These are phyloP conservation scores for Orbilia ellipsospora DNA, from an alignment of 2,329 filamentous ascomycete genomes.

Conservation along the genomic window DNA sequence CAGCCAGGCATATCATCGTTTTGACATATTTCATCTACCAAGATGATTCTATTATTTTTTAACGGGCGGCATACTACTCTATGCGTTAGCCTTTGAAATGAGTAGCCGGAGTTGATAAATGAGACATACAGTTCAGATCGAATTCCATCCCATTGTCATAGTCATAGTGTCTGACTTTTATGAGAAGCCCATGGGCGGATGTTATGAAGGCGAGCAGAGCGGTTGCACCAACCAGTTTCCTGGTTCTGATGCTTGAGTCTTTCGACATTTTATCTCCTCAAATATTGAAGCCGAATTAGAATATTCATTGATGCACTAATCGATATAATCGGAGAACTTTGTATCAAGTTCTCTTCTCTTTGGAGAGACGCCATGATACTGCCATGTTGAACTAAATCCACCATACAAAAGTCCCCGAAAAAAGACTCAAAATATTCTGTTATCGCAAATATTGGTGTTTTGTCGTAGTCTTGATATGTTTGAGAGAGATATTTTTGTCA, in stretches of 20 bases:
- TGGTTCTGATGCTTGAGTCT: too few species aligned
- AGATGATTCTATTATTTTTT: constrained; percentile 18
- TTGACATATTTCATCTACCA: constrained; percentile 34
- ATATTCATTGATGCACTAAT: too few species aligned
- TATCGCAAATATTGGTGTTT: too few species aligned
- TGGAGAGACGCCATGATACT: too few species aligned
- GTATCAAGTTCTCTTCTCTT: too few species aligned
- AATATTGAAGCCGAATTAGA: too few species aligned
- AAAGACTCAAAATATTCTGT: background rate
- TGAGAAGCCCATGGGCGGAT: constrained; percentile 12
- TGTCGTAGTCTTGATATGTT: too few species aligned
- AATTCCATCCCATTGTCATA: background rate
- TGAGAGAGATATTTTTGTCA: too few species aligned
- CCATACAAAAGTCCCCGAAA: background rate
- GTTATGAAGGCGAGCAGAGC: background rate
- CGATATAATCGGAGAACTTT: too few species aligned
- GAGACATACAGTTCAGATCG: constrained; percentile 34
- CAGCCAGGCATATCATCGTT: constrained; percentile 35
- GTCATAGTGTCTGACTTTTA: constrained; percentile 36
- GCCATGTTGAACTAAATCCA: too few species aligned
- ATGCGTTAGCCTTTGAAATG: background rate
- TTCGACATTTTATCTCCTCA: too few species aligned
- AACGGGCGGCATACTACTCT: constrained; percentile 44
- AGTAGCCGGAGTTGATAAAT: background rate
- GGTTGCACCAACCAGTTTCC: background rate